Conservation (phyloP, 257 asterid genomes). For the Solanum rostratum region DNA sequence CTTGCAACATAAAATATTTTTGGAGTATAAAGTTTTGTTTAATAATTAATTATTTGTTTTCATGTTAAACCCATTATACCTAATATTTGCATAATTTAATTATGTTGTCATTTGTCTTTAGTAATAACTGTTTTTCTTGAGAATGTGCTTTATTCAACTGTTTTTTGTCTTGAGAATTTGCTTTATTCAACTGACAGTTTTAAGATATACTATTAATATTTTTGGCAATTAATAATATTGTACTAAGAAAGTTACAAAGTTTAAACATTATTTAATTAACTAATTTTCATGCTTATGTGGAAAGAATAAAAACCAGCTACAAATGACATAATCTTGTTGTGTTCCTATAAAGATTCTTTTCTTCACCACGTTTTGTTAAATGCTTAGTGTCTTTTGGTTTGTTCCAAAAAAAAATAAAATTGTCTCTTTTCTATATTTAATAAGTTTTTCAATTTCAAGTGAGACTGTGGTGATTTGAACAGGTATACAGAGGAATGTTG, state of each 20-base stretch:
- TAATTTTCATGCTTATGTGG: background rate
- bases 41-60: background rate
- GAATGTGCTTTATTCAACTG: background rate
- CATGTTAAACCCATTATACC: background rate
- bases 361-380: background rate
- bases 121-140: background rate
- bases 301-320: background rate
- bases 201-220: background rate
- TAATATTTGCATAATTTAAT: background rate
- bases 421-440: no score
- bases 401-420: no score
- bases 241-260: background rate
- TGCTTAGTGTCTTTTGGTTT: background rate
- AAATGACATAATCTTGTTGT: background rate
- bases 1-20: background rate
- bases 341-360: background rate
- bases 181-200: background rate
- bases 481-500: no score
- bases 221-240: background rate
- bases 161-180: background rate
- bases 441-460: no score
- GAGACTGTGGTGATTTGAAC: no score
- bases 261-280: background rate
- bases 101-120: background rate
- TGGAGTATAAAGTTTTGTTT: background rate